Percentiles rank a stretch among this genome's conserved stretches.
Evolutionary conservation across 106 monocot genomes (phyloP).

Genomic region (Dioscorea zingiberensis): DNA sequence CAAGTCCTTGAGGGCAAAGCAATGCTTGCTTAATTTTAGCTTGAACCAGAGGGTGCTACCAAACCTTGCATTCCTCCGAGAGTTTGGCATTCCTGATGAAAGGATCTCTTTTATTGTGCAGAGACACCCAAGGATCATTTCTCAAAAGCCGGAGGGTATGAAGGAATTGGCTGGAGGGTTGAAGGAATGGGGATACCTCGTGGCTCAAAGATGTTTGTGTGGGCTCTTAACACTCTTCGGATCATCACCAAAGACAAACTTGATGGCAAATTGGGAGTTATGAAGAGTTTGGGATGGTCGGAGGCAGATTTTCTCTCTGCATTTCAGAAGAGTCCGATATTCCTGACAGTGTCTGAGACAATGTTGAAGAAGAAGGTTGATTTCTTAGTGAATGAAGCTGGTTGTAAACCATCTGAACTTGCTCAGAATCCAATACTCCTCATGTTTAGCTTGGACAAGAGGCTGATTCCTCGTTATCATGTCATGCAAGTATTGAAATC

Average conservation of each 20-base stretch:
- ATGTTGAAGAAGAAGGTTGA: conserved; percentile 6
- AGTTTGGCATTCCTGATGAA: background rate
- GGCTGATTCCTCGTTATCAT: conserved; percentile 6
- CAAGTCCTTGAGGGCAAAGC: background rate
- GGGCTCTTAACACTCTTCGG: background rate
- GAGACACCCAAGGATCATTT: background rate
- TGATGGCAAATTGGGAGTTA: conserved; percentile 2
- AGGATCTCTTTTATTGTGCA: too few species aligned
- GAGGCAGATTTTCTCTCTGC: conserved; percentile 10
- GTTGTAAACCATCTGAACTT: conserved; percentile 5
- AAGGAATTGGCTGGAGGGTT: background rate
- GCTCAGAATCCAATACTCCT: conserved; percentile 6
- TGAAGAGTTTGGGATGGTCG: conserved; percentile 15
- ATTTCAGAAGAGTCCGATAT: background rate
- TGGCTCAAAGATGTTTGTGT: background rate
- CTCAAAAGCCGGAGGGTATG: background rate
- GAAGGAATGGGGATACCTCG: conserved; percentile 3
- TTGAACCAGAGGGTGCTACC: background rate
- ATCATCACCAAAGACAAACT: background rate
- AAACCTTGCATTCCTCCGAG: conserved; percentile 4
- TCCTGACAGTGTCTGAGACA: background rate
- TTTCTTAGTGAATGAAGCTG: conserved; percentile 10
- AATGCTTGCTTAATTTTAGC: background rate
- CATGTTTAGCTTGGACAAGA: conserved; percentile 13
- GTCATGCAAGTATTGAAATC: conserved; percentile 7